These are phyloP conservation scores for Prosopis cineraria DNA, from an alignment of 306 rosid species.

Conservation along the genomic window DNA sequence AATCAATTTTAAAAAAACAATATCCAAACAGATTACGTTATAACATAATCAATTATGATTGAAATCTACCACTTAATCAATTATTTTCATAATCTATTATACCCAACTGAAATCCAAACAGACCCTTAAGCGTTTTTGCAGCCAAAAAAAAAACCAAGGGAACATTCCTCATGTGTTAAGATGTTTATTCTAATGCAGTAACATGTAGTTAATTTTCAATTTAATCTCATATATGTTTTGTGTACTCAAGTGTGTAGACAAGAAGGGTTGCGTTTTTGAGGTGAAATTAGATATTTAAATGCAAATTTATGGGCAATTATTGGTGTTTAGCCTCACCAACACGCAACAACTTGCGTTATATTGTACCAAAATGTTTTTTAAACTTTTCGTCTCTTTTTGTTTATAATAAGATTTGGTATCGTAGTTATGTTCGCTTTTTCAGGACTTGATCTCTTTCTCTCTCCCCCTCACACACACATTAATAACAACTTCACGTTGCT, in stretches of 20 bases:
- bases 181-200: neutral
- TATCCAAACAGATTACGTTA: too few species aligned
- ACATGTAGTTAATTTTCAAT: neutral
- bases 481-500: conserved; percentile 4
- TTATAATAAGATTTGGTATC: neutral
- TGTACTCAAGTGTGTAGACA: too few species aligned
- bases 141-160: too few species aligned
- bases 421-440: neutral
- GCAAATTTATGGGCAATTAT: conserved; percentile 10
- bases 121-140: too few species aligned
- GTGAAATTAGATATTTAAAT: neutral
- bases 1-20: too few species aligned
- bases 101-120: too few species aligned
- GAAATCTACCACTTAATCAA: too few species aligned
- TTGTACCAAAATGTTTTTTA: neutral
- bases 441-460: too few species aligned
- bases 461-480: neutral
- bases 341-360: neutral
- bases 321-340: neutral
- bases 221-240: too few species aligned
- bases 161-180: neutral
- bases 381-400: neutral
- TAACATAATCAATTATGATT: too few species aligned
- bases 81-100: too few species aligned
- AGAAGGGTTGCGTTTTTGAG: neutral